Evolutionary conservation across 2,329 filamentous ascomycete genomes (phyloP), one percentile per base, ranked within the genome.

Genomic region (Fusarium burgessii): DNA sequence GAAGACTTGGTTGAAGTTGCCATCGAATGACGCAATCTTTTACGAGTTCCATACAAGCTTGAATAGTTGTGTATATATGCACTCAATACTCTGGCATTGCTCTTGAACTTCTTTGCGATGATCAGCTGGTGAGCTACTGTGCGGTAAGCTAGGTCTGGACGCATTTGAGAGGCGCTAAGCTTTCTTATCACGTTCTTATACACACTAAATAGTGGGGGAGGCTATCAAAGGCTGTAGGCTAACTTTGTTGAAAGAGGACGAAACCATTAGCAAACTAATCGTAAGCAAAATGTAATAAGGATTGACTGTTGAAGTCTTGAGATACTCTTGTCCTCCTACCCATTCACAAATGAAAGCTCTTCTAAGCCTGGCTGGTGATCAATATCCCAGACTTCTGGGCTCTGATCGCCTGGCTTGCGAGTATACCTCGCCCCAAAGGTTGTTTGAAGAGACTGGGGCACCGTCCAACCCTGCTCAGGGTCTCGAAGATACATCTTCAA

Each of bases 21-120:
- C 17, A 10, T 4, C 20, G 38, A 15, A 32, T 42, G 36, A 43
- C 25, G n/a, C n/a, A 23, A 8, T 10, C 10, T 15, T 32, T 11
- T 14, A 29, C 7, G 11, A 32, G 11, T 3, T 23, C 5, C 7
- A n/a, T 8, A 5, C 3, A 3, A 11, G 0, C 10, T 15, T 2
- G 1, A 13, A 4, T 2, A 17, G 13, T 0, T 7, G 6, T 1
- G 7, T 4, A 13, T 15, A 17, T 14, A 20, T 4, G 2, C 6
- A 18, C 3, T 4, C 3, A 20, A 10, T 38, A 38, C 9, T 10
- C 6, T 18, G 18, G 7, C 4, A 38, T 18, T 17, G 11, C 18
- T n/a, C 38, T 18, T 12, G 4, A 20, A 18, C 18, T 9, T 9
- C 7, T 38, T 38, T 4, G 13, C 4, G 33, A 35, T 35, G 33